A percentile compares a stretch with the other conserved stretches of the same genome.
Evolutionary conservation across 1,284 basidiomycete genomes (phyloP).

Genomic region (Cerioporus squamosus): DNA sequence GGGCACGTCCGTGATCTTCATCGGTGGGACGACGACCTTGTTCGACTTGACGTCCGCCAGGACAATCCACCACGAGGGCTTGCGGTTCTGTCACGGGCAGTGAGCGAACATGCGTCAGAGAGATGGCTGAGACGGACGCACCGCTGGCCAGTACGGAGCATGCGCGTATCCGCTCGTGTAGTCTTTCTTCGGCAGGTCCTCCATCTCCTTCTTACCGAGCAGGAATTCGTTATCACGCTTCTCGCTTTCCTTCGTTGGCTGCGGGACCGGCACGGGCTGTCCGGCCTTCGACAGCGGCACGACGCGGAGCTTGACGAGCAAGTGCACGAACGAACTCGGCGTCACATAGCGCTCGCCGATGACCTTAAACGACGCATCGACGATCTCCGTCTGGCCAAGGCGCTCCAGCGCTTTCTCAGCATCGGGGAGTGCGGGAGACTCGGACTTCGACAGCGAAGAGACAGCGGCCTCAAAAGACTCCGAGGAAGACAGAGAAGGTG

Average conservation of each 20-base stretch:
- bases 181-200: constrained; percentile 51
- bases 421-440: constrained; percentile 58
- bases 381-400: constrained; percentile 85
- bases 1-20: constrained; percentile 84
- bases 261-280: constrained; percentile 14
- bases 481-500: constrained; percentile 51
- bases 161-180: constrained; percentile 73
- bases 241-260: constrained; percentile 54
- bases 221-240: constrained; percentile 74
- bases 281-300: constrained; percentile 51
- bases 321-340: constrained; percentile 88
- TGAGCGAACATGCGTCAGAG: neutral
- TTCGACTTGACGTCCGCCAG: constrained; percentile 93
- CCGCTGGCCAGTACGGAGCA: constrained; percentile 90
- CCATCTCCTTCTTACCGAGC: constrained; percentile 61
- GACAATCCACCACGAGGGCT: constrained; percentile 90
- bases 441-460: constrained; percentile 50
- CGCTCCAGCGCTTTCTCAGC: constrained; percentile 71
- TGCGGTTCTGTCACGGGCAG: constrained; percentile 61
- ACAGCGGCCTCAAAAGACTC: constrained; percentile 55
- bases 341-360: constrained; percentile 90
- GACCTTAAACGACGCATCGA: constrained; percentile 90
- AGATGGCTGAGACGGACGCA: constrained; percentile 43
- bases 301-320: constrained; percentile 84
- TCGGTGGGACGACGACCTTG: constrained; percentile 89